Base-by-base conservation (phyloP, 2,329 filamentous ascomycete species). In the Pseudocercospora crystallina region DNA sequence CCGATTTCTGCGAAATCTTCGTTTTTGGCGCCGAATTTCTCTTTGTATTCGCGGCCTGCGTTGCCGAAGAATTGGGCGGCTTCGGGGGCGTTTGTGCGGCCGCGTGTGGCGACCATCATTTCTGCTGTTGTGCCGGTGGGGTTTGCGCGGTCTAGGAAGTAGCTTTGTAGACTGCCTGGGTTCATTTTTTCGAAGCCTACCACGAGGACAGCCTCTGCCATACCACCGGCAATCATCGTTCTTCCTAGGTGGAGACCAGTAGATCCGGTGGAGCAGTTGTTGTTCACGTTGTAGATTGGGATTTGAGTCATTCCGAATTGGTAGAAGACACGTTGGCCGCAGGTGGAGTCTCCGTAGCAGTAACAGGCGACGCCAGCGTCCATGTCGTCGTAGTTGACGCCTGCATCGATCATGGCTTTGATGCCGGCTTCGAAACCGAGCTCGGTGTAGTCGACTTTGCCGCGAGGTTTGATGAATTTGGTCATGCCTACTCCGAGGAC, bases 181-280 rank as follows among this genome's bases (percentile, higher is more conserved):
- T 86, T 90, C 92, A 97, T 97, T 82, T 96, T 96, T 79, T 97
- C 92, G 63, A 96, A 97, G 4, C 92, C 92, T 30, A 97, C 82
- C 1, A 96, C 91, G 56, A 97, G 76, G 30, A 96, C 84, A 68
- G 90, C 95, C 71, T 67, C 65, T 1, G 89, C 89, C 9, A 82
- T 88, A 31, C 91, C 91, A 62, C 87, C 80, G 13, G 83, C 79
- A 60, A 97, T 85, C 68, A 95, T 79, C 49, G 85, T 89, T 34
- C 90, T 79, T 2, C 81, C 92, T 81, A 97, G 86, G 66, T 85
- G 85, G 53, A 97, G 76, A 8, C 92, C 92, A 0, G 92, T 96
- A 5, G 86, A 90, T 12, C 92, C 92, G 0, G 92, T 97, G 2
- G 89, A 89, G 79, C 92, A 97, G 77, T 96, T 96, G 80, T 97